Conservation (phyloP, 2,329 filamentous ascomycete genomes). For the Colletotrichum phormii region DNA sequence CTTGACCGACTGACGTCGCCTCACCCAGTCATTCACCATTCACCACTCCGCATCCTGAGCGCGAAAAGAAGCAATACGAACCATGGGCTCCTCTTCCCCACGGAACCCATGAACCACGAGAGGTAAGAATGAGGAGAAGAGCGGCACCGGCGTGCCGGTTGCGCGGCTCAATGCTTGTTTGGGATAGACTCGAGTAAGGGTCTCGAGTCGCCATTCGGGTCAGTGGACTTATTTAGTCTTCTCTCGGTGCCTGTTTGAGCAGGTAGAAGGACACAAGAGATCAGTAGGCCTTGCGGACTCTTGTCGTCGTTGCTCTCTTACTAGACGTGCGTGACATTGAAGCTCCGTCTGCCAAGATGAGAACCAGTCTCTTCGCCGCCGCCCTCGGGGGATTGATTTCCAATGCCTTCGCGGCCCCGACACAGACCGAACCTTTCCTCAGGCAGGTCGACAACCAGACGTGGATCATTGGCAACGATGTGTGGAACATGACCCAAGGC, state of each 20-base stretch:
- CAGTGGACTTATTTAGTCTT: not conserved
- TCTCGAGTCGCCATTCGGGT: not conserved
- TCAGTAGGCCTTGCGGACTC: not conserved
- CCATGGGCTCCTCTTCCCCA: not conserved
- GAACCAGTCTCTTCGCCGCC: conserved; percentile 14
- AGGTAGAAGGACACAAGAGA: not conserved
- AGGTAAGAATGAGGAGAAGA: conserved; percentile 11
- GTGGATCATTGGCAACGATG: conserved; percentile 47
- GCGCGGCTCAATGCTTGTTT: conserved; percentile 12
- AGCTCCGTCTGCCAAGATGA: conserved; percentile 11
- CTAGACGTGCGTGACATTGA: not conserved
- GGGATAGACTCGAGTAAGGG: not conserved
- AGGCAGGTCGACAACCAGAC: conserved; percentile 42
- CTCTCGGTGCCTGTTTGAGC: not conserved
- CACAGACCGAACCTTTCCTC: conserved; percentile 41
- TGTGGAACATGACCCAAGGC: conserved; percentile 45
- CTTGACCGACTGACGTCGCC: conserved; percentile 8
- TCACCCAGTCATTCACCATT: no score
- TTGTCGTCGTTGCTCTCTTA: not conserved
- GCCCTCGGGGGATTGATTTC: conserved; percentile 16
- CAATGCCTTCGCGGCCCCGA: conserved; percentile 5
- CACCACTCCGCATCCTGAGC: not conserved
- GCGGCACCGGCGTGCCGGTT: conserved; percentile 13
- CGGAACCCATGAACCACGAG: not conserved
- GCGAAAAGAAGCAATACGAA: not conserved